Percentiles rank a stretch among this genome's conserved stretches.
These are phyloP conservation scores for Vanrija sp. DNA, from an alignment of 1,284 basidiomycete genomes.

Conservation along the genomic window DNA sequence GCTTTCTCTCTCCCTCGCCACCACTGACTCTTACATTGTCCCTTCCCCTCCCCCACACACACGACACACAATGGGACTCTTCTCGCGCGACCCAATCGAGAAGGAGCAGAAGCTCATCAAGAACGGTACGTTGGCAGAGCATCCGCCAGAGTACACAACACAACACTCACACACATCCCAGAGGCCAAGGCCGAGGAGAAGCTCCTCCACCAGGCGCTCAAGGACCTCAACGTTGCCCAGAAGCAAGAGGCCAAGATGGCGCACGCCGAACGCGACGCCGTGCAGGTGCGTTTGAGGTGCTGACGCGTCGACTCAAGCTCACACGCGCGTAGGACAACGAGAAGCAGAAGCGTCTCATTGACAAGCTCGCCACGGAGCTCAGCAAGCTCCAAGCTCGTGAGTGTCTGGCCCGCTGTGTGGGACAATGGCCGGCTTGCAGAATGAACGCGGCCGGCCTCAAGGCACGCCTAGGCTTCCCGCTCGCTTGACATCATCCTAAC, in stretches of 20 bases:
- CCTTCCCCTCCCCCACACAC: background rate
- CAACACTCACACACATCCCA: constrained; percentile 7
- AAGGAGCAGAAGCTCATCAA: constrained; percentile 40
- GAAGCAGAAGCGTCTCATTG: constrained; percentile 34
- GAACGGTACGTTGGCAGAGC: constrained; percentile 28
- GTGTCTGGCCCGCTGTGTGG: constrained; percentile 3
- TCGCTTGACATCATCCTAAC: background rate
- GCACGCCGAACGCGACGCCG: constrained; percentile 32
- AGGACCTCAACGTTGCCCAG: constrained; percentile 37
- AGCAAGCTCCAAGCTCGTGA: constrained; percentile 33
- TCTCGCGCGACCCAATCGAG: constrained; percentile 37
- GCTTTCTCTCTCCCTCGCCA: background rate
- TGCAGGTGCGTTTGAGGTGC: constrained; percentile 19
- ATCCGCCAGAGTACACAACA: background rate
- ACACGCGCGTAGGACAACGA: constrained; percentile 23
- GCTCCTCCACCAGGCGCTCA: constrained; percentile 31
- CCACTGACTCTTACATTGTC: background rate
- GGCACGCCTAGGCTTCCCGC: background rate
- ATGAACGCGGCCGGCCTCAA: background rate
- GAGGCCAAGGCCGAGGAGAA: constrained; percentile 32
- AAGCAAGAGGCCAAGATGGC: constrained; percentile 37
- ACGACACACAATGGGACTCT: constrained; percentile 36
- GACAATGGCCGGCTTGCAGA: background rate
- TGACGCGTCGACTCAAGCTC: background rate
- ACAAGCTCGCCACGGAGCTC: constrained; percentile 32